Conservation (phyloP, 2,329 filamentous ascomycete species). For the Huntiella savannae region DNA sequence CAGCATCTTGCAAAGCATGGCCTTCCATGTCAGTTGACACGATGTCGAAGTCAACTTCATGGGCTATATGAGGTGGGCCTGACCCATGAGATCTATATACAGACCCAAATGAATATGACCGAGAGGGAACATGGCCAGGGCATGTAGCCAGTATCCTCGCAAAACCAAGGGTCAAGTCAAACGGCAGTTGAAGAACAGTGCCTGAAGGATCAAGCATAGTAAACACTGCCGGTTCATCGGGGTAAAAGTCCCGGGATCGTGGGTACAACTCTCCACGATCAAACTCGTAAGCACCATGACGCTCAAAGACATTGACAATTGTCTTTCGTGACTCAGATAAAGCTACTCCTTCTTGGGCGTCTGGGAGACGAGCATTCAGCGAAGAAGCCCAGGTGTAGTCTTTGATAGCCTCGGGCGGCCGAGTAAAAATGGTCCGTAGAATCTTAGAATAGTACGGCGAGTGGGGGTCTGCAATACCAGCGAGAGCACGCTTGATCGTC, state of each 20-base stretch:
- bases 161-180: conserved; percentile 76
- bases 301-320: conserved; percentile 60
- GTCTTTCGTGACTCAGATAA: conserved; percentile 56
- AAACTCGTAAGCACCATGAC: conserved; percentile 74
- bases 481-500: conserved; percentile 65
- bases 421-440: conserved; percentile 65
- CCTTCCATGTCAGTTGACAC: conserved; percentile 68
- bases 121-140: conserved; percentile 39
- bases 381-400: conserved; percentile 64
- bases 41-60: conserved; percentile 92
- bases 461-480: conserved; percentile 59
- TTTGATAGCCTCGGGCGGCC: conserved; percentile 58
- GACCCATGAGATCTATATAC: conserved; percentile 70
- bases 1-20: conserved; percentile 75
- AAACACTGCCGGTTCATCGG: conserved; percentile 40
- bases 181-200: conserved; percentile 83
- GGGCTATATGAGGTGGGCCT: conserved; percentile 62
- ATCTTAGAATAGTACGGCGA: conserved; percentile 84
- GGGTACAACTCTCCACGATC: conserved; percentile 63
- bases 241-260: conserved; percentile 56
- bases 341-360: conserved; percentile 40
- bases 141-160: conserved; percentile 67
- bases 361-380: conserved; percentile 29
- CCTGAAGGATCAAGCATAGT: conserved; percentile 67
- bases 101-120: conserved; percentile 70